These are phyloP conservation scores for Dorcoceras hygrometricum DNA, from an alignment of 257 asterid species.

Conservation along the genomic window DNA sequence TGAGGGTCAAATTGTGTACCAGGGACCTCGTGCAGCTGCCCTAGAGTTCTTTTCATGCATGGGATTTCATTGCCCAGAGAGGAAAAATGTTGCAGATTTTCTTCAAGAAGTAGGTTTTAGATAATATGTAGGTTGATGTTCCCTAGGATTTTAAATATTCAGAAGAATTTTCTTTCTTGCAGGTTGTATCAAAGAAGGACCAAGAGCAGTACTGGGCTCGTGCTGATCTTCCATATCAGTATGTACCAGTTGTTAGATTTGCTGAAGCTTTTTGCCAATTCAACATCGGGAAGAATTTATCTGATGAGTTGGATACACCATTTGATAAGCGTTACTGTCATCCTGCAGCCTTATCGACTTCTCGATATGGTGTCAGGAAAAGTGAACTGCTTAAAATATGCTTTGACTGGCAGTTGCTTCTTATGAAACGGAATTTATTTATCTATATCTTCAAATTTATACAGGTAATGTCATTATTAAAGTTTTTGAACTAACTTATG, in stretches of 20 bases:
- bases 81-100: constrained; percentile 92
- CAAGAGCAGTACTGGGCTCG: constrained; percentile 89
- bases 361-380: constrained; percentile 70
- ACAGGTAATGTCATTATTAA: constrained; percentile 53
- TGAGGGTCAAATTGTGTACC: constrained; percentile 88
- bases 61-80: constrained; percentile 85
- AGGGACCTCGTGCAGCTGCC: constrained; percentile 74
- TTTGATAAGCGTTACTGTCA: constrained; percentile 81
- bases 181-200: constrained; percentile 89
- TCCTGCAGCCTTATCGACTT: constrained; percentile 86
- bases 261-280: constrained; percentile 74
- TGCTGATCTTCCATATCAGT: constrained; percentile 60
- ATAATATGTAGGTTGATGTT: constrained; percentile 22
- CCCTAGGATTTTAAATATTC: constrained; percentile 13
- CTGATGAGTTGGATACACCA: constrained; percentile 58
- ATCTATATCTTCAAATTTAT: constrained; percentile 79
- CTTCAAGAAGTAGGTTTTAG: constrained; percentile 80
- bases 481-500: constrained; percentile 1
- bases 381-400: constrained; percentile 69
- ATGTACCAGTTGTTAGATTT: constrained; percentile 59
- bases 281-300: constrained; percentile 56
- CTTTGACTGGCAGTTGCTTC: constrained; percentile 80
- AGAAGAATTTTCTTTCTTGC: constrained; percentile 25
- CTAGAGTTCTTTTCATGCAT: constrained; percentile 66
- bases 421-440: constrained; percentile 84